phyloP scores from a whole-genome alignment of 495 filamentous ascomycete genomes.

The Platismatia glauca region DNA sequence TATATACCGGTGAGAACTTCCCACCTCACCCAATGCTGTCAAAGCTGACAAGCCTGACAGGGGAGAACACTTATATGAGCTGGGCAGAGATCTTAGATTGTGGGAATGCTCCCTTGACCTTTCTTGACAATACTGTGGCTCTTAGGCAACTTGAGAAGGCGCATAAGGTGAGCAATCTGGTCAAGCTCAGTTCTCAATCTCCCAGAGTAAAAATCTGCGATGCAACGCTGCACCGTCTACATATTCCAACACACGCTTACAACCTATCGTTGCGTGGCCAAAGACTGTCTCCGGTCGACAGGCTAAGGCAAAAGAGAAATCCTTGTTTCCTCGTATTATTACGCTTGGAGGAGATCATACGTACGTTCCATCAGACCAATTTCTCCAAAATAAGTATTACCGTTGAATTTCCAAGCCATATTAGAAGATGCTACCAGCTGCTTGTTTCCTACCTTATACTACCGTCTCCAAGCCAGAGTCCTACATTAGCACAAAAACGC shows the following conservation, averaged over 20 bases:
- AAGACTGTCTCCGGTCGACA: conserved; percentile 26
- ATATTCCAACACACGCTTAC: not conserved
- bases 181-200: not conserved
- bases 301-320: conserved; percentile 20
- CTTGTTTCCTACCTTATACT: not conserved
- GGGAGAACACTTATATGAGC: conserved; percentile 35
- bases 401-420: not conserved
- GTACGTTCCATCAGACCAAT: not conserved
- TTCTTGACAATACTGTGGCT: conserved; percentile 44
- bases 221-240: not conserved
- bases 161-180: conserved; percentile 30
- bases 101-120: conserved; percentile 44
- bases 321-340: conserved; percentile 37
- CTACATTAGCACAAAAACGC: not conserved
- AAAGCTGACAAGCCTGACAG: conserved; percentile 9
- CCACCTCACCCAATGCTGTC: conserved; percentile 4
- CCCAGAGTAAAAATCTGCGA: not conserved
- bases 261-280: not conserved
- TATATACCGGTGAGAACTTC: conserved; percentile 33
- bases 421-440: not conserved
- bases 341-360: conserved; percentile 46
- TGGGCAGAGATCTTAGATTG: conserved; percentile 46
- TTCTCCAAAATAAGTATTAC: not conserved
- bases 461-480: not conserved
- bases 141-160: conserved; percentile 41